A percentile compares a stretch with the other conserved stretches of the same genome.
These are phyloP conservation scores for Martensiomyces pterosporus DNA, from an alignment of 192 early-diverging fungal genomes.

Conservation along the genomic window DNA sequence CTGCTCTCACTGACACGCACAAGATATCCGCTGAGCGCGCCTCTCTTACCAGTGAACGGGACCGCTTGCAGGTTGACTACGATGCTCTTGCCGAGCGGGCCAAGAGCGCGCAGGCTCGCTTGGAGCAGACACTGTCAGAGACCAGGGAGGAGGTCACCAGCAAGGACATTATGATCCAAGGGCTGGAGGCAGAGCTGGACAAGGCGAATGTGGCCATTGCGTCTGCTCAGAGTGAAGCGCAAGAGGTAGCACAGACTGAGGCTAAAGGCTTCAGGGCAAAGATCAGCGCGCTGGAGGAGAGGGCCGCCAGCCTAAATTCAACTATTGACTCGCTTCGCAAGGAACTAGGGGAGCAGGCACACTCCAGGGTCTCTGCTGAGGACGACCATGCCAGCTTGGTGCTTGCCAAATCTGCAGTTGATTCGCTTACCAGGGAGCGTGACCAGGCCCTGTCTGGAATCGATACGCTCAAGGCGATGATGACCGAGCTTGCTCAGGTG, in stretches of 20 bases:
- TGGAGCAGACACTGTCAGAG: conserved; percentile 30
- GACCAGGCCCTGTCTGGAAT: conserved; percentile 17
- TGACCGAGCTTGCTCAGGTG: conserved; percentile 40
- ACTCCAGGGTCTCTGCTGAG: not conserved
- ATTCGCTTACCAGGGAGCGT: conserved; percentile 13
- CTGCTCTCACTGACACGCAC: not conserved
- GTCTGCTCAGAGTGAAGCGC: conserved; percentile 7
- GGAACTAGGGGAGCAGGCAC: conserved; percentile 1
- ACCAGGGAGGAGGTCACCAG: conserved; percentile 18
- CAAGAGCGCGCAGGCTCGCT: conserved; percentile 12
- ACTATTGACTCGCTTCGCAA: not conserved
- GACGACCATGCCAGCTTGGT: not conserved
- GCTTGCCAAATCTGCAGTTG: not conserved
- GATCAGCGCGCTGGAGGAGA: not conserved
- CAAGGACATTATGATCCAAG: conserved; percentile 18
- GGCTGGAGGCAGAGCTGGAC: conserved; percentile 28
- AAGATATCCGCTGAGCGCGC: conserved; percentile 2
- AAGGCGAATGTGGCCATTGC: conserved; percentile 13
- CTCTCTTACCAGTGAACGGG: not conserved
- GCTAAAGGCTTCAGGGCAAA: conserved; percentile 3
- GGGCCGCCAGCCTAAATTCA: not conserved
- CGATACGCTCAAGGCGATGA: conserved; percentile 37
- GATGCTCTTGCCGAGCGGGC: conserved; percentile 10
- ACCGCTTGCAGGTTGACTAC: conserved; percentile 9
- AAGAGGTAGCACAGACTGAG: conserved; percentile 3